Conservation (phyloP, 108 stramenopile genomes). For the Fistulifera pelliculosa region DNA sequence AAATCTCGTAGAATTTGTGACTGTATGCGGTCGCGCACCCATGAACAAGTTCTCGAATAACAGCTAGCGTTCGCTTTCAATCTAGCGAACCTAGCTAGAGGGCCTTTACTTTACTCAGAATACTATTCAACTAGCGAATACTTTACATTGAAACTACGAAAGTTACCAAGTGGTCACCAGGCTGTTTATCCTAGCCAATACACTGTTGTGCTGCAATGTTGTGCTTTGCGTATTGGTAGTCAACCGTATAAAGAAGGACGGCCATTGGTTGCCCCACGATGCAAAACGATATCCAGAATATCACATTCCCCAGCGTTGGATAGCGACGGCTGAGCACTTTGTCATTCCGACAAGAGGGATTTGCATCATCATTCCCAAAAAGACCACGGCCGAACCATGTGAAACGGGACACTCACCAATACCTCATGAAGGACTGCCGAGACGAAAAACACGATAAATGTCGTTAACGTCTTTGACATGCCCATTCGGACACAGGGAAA, state of each 20-base stretch:
- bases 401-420: constrained; percentile 82
- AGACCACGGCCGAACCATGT: constrained; percentile 72
- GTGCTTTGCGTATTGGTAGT: constrained; percentile 32
- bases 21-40: no score
- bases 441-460: constrained; percentile 79
- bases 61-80: no score
- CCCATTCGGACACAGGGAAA: constrained; percentile 76
- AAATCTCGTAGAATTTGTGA: no score
- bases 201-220: no score
- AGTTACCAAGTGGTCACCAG: no score
- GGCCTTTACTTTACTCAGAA: no score
- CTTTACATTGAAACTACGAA: no score
- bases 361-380: constrained; percentile 91
- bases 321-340: constrained; percentile 51
- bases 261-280: constrained; percentile 83
- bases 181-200: no score
- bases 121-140: no score
- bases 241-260: constrained; percentile 71
- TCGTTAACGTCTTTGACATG: constrained; percentile 54
- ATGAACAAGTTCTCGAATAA: no score
- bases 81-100: no score
- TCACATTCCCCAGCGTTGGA: constrained; percentile 64
- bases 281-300: constrained; percentile 82
- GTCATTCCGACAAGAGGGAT: constrained; percentile 82
- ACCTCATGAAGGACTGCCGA: constrained; percentile 90